Evolutionary conservation across 176 grass and related monocot species (phyloP).

Genomic region (Ampelocalamus luodianensis): DNA sequence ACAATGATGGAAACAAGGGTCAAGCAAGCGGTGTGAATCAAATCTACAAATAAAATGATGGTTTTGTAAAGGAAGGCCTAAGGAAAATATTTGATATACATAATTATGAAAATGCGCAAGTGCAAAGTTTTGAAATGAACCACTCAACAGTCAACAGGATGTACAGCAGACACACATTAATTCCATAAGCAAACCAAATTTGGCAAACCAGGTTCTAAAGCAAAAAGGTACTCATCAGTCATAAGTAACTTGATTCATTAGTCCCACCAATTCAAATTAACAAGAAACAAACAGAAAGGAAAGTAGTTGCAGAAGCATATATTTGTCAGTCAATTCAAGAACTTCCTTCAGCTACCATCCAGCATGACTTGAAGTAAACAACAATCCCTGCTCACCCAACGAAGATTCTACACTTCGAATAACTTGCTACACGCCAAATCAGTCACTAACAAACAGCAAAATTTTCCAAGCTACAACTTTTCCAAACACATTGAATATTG

Average conservation of each 20-base stretch:
- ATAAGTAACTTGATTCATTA: not conserved
- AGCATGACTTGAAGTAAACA: constrained; percentile 23
- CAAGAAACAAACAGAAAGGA: not conserved
- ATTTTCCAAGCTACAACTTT: constrained; percentile 14
- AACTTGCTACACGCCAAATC: not conserved
- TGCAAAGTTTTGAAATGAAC: constrained; percentile 16
- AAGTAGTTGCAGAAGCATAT: not conserved
- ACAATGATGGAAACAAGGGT: constrained; percentile 21
- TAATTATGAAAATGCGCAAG: not conserved
- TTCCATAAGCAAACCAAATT: not conserved
- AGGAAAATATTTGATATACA: not conserved
- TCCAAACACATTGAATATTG: not conserved
- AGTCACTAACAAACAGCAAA: constrained; percentile 3
- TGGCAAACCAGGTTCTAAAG: not conserved
- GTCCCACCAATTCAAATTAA: constrained; percentile 6
- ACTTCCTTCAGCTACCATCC: constrained; percentile 12
- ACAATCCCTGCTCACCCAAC: not conserved
- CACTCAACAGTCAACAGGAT: constrained; percentile 4
- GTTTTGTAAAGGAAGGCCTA: not conserved
- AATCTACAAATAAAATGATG: constrained; percentile 17
- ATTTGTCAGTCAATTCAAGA: constrained; percentile 36
- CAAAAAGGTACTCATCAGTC: not conserved
- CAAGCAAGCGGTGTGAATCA: not conserved
- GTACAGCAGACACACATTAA: not conserved
- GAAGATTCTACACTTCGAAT: constrained; percentile 8